phyloP scores from a whole-genome alignment of 2,329 filamentous ascomycete genomes.

The Chrysoporthe puriensis region DNA sequence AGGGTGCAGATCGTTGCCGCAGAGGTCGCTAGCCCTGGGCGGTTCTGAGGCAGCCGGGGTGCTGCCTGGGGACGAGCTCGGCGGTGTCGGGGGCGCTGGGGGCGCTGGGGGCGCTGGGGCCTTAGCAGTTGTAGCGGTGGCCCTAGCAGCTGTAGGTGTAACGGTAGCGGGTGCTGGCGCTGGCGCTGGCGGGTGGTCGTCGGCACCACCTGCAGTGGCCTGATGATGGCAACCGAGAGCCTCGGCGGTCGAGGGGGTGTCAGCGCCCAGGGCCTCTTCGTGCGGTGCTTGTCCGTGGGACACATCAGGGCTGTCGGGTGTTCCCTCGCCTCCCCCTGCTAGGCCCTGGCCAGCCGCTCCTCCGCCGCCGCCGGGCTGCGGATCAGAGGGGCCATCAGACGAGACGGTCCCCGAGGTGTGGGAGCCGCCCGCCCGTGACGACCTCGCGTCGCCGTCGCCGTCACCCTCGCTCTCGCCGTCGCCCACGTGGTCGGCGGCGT shows the following conservation, averaged over 20 bases:
- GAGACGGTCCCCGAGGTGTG: constrained; percentile 21
- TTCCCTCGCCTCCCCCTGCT: background rate
- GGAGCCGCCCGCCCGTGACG: constrained; percentile 18
- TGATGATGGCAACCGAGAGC: background rate
- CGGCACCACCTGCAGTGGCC: background rate
- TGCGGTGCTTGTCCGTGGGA: background rate
- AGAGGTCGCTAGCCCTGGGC: constrained; percentile 26
- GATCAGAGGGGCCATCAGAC: background rate
- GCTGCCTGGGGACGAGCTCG: background rate
- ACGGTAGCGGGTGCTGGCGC: background rate
- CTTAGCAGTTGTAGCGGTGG: background rate
- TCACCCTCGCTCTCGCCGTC: background rate
- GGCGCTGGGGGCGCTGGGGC: background rate
- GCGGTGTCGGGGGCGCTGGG: background rate
- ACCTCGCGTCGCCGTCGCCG: constrained; percentile 6
- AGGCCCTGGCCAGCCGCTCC: background rate
- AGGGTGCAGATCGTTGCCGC: constrained; percentile 42
- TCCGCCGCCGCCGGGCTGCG: background rate
- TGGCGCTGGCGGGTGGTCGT: background rate
- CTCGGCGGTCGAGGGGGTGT: background rate
- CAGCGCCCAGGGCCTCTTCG: background rate
- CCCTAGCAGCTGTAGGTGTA: background rate
- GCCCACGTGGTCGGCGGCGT: constrained; percentile 19
- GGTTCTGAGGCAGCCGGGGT: constrained; percentile 9
- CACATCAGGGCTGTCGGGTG: background rate